A percentile compares a stretch with the other conserved stretches of the same genome.
These are phyloP conservation scores for Eimeria sp. DNA, from an alignment of 169 alveolate genomes.

Conservation along the genomic window DNA sequence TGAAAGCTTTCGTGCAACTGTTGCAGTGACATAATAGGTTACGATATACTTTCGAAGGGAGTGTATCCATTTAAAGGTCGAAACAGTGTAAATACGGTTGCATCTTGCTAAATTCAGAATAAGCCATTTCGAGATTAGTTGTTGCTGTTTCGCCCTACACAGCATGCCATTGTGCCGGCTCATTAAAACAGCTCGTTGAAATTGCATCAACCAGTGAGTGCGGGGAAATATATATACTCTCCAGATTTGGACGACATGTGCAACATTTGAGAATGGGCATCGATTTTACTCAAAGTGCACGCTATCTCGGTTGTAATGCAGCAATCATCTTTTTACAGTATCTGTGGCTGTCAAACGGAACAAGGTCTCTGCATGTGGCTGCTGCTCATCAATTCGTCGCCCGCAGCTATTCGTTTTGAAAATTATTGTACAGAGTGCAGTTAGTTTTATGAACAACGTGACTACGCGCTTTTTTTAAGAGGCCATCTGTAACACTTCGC, in stretches of 20 bases:
- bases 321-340: not conserved
- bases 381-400: not conserved
- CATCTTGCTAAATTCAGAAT: not conserved
- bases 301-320: not conserved
- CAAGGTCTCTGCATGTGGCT: not conserved
- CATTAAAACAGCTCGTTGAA: not conserved
- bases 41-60: too few species aligned
- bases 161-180: not conserved
- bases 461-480: not conserved
- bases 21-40: too few species aligned
- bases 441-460: not conserved
- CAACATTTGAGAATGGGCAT: not conserved
- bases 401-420: not conserved
- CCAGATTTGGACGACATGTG: too few species aligned
- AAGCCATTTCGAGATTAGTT: not conserved
- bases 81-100: not conserved
- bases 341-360: not conserved
- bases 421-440: not conserved
- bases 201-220: not conserved
- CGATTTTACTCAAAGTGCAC: not conserved
- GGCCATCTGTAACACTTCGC: not conserved
- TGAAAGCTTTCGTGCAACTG: too few species aligned
- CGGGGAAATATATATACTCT: not conserved
- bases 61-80: too few species aligned
- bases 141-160: not conserved